Percentiles rank a stretch among this genome's conserved stretches.
phyloP scores from a whole-genome alignment of 2,329 filamentous ascomycete genomes.

The Fusarium zealandicum region DNA sequence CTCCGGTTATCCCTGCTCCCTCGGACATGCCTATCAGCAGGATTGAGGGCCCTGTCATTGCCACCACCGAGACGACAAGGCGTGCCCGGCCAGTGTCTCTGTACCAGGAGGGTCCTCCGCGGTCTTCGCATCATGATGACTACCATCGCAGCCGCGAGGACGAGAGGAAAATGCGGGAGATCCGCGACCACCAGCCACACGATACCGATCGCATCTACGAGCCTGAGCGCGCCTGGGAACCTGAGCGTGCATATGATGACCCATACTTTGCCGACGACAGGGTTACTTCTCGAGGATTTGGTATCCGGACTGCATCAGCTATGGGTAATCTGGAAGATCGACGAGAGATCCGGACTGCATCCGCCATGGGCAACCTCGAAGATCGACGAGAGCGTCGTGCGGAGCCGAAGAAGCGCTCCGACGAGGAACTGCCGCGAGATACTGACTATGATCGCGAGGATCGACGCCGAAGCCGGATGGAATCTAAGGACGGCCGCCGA shows the following conservation, averaged over 20 bases:
- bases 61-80: conserved; percentile 37
- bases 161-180: conserved; percentile 52
- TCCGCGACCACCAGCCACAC: conserved; percentile 50
- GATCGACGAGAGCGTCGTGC: conserved; percentile 52
- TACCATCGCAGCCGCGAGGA: conserved; percentile 59
- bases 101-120: conserved; percentile 58
- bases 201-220: conserved; percentile 45
- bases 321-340: conserved; percentile 51
- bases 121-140: conserved; percentile 56
- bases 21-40: conserved; percentile 45
- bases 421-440: conserved; percentile 43
- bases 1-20: conserved; percentile 51
- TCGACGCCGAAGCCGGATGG: conserved; percentile 39
- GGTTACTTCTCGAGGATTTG: conserved; percentile 58
- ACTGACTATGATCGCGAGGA: conserved; percentile 43
- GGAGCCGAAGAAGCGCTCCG: conserved; percentile 43
- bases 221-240: conserved; percentile 35
- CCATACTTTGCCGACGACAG: conserved; percentile 55
- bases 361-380: conserved; percentile 46
- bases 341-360: conserved; percentile 56
- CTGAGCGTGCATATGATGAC: conserved; percentile 40
- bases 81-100: conserved; percentile 58
- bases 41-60: conserved; percentile 19
- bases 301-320: conserved; percentile 54
- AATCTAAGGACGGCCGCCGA: conserved; percentile 39